Percentiles rank a stretch among this genome's conserved stretches.
Conservation (phyloP, 179 eudicot genomes). For the Heliamphora pulchella region DNA sequence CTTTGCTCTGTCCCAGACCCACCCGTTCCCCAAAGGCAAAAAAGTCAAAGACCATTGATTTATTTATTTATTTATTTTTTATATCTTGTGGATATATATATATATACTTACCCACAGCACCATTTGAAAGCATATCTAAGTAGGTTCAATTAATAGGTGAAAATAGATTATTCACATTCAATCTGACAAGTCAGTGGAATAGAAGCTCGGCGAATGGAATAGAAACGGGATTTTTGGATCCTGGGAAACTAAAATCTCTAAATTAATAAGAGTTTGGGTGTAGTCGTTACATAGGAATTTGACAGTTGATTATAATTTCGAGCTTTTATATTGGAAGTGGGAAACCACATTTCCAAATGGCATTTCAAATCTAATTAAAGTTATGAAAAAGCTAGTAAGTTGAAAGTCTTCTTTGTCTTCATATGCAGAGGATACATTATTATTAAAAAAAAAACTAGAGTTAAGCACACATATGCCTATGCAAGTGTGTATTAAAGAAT, state of each 20-base stretch:
- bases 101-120: background rate
- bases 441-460: too few species aligned
- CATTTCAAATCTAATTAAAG: slow-evolving; percentile 18
- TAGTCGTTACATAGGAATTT: background rate
- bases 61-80: background rate
- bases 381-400: background rate
- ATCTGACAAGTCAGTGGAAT: slow-evolving; percentile 92
- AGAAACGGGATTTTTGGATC: slow-evolving; percentile 52
- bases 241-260: slow-evolving; percentile 28
- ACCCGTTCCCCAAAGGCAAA: background rate
- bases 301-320: slow-evolving; percentile 7
- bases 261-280: background rate
- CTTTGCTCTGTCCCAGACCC: background rate
- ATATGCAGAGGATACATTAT: slow-evolving; percentile 1
- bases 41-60: background rate
- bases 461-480: too few species aligned
- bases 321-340: slow-evolving; percentile 7
- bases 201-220: slow-evolving; percentile 88
- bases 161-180: slow-evolving; percentile 13
- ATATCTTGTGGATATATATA: background rate
- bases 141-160: background rate
- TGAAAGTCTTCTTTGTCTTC: slow-evolving; percentile 49
- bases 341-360: slow-evolving; percentile 20
- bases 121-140: background rate
- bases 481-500: too few species aligned